These are phyloP conservation scores for Solanum clarkiae DNA, from an alignment of 257 asterid genomes.

Conservation along the genomic window DNA sequence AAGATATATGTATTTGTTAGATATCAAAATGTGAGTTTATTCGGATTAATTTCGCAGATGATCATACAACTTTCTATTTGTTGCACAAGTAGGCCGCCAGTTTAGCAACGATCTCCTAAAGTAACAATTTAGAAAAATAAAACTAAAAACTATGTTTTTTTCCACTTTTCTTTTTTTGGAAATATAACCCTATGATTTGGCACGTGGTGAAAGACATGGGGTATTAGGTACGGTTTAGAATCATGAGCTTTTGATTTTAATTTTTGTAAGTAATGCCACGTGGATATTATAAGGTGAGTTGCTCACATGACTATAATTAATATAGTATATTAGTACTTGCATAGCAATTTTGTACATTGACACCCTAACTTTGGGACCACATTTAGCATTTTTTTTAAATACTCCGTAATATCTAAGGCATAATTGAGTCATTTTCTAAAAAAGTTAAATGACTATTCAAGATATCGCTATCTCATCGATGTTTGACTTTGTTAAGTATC, in stretches of 20 bases:
- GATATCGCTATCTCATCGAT: background rate
- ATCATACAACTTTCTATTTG: background rate
- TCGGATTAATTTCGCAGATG: background rate
- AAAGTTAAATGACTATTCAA: background rate
- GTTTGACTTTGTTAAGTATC: background rate
- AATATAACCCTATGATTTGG: background rate
- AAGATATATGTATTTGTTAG: background rate
- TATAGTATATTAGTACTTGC: background rate
- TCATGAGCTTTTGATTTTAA: background rate
- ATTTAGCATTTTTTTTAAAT: background rate
- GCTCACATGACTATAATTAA: background rate
- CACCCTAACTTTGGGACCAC: background rate
- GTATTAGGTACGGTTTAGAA: background rate
- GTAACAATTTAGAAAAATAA: background rate
- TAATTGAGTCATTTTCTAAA: background rate
- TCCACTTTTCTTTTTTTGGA: too few relatives aligned
- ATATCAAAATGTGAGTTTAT: background rate
- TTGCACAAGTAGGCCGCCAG: background rate
- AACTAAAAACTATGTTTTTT: background rate
- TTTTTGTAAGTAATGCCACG: background rate
- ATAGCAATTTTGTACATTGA: background rate
- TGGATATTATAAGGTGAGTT: background rate
- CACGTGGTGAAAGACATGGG: background rate
- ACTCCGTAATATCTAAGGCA: background rate
- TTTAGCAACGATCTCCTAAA: background rate